Conservation (phyloP, 345 rosid species). For the Mercurialis annua region DNA sequence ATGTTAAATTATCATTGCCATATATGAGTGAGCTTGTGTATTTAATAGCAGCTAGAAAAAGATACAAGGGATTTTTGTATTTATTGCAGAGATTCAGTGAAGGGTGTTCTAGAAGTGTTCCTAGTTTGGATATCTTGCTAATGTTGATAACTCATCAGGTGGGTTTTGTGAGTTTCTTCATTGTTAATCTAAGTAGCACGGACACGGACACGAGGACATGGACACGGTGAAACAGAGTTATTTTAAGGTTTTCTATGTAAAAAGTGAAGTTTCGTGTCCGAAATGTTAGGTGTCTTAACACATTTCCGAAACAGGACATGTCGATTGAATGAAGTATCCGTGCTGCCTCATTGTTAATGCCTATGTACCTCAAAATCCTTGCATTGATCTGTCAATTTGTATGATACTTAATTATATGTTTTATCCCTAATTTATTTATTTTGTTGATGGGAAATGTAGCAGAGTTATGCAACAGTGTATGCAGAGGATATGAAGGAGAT, state of each 20-base stretch:
- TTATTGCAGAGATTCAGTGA: constrained; percentile 46
- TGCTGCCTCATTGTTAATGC: no score
- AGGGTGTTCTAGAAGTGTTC: constrained; percentile 47
- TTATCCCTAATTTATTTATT: neutral
- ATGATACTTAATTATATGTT: neutral
- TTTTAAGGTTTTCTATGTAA: no score
- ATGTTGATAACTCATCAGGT: constrained; percentile 89
- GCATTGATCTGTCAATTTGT: neutral
- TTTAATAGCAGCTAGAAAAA: constrained; percentile 64
- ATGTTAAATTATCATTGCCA: constrained; percentile 58
- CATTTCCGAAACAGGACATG: no score
- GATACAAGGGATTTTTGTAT: constrained; percentile 69
- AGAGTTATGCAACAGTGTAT: constrained; percentile 80
- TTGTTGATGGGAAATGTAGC: constrained; percentile 20
- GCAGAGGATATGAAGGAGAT: constrained; percentile 61
- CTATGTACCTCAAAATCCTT: no score
- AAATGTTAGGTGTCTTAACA: no score
- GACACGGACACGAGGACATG: no score
- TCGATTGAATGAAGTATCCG: no score
- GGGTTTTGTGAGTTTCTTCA: constrained; percentile 11
- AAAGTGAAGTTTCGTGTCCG: no score
- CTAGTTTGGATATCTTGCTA: constrained; percentile 63
- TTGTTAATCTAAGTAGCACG: no score
- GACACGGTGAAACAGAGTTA: no score
- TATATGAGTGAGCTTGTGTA: constrained; percentile 62